phyloP scores from a whole-genome alignment of 495 filamentous ascomycete genomes.

The Penicillium cosmopolitanum region DNA sequence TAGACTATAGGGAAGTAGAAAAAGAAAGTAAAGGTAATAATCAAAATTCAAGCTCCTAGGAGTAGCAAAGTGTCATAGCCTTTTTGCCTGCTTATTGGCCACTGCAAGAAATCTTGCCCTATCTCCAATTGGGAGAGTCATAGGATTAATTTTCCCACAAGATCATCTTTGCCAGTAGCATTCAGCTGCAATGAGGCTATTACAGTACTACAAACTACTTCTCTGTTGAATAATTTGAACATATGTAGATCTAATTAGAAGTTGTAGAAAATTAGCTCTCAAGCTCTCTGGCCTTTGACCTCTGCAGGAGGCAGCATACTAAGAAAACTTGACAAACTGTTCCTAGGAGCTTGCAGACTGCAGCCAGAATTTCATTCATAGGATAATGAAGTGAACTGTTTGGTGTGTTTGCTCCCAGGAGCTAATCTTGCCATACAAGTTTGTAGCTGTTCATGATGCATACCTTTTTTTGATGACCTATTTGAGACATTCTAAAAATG shows the following conservation, averaged over 20 bases:
- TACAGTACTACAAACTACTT: not conserved
- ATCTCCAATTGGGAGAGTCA: too few relatives aligned
- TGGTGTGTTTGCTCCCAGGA: not conserved
- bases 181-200: not conserved
- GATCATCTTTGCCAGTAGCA: not conserved
- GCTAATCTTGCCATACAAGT: not conserved
- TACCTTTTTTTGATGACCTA: not conserved
- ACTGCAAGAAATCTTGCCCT: too few relatives aligned
- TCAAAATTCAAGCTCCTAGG: too few relatives aligned
- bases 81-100: too few relatives aligned
- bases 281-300: too few relatives aligned
- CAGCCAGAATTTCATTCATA: not conserved
- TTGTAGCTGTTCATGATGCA: not conserved
- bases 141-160: too few relatives aligned
- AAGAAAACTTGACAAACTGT: not conserved
- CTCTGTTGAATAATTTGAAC: not conserved
- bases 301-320: too few relatives aligned
- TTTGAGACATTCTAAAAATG: slow-evolving; percentile 2
- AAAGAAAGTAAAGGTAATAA: too few relatives aligned
- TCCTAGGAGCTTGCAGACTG: not conserved
- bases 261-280: not conserved
- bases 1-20: too few relatives aligned
- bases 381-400: not conserved
- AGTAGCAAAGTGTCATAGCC: too few relatives aligned
- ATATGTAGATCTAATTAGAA: not conserved